Conservation (phyloP, 148 eudicot species). For the Rhododendron molle region DNA sequence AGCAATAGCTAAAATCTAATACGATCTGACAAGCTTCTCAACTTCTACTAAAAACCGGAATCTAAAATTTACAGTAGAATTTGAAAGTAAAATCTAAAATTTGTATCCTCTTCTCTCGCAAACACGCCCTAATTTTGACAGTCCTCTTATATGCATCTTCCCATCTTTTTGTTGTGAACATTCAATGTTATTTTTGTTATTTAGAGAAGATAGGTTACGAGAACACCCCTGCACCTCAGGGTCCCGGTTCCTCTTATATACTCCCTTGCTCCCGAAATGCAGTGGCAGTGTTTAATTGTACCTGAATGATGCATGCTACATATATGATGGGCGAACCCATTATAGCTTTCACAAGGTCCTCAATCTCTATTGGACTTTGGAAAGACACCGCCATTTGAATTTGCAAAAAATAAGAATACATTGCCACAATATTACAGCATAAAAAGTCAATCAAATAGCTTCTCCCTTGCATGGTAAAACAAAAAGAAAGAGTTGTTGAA, state of each 20-base stretch:
- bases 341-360: neutral
- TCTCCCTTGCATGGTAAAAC: neutral
- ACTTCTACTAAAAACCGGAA: too few relatives aligned
- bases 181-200: neutral
- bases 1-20: too few relatives aligned
- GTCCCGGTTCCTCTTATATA: neutral
- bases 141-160: neutral
- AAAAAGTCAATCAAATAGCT: neutral
- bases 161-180: neutral
- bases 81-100: neutral
- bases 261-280: neutral
- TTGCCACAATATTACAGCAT: neutral
- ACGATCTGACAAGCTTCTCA: too few relatives aligned
- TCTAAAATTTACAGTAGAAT: neutral
- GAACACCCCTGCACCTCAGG: neutral
- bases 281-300: neutral
- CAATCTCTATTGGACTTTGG: neutral
- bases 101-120: neutral
- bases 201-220: neutral
- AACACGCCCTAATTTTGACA: neutral
- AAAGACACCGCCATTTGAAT: neutral
- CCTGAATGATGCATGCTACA: neutral
- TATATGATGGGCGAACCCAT: neutral
- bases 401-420: neutral
- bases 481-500: neutral